Conservation (phyloP, 202 grass and related monocot genomes). For the Elaeis oleifera region DNA sequence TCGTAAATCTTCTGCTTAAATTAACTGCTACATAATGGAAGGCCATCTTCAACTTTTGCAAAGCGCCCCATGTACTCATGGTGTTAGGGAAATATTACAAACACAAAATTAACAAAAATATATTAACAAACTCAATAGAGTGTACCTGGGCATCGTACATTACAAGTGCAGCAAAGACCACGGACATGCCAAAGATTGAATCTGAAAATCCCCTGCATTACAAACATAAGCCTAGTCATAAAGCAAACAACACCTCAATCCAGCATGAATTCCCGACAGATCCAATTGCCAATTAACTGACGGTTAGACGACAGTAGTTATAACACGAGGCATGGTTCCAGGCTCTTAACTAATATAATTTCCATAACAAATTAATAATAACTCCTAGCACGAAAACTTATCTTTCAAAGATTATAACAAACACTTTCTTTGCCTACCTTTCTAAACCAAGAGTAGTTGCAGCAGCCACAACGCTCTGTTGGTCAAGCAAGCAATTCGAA, state of each 20-base stretch:
- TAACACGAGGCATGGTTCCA: background rate
- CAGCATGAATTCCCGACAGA: too few relatives aligned
- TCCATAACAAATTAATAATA: too few relatives aligned
- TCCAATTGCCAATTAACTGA: too few relatives aligned
- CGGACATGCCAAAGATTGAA: constrained; percentile 81
- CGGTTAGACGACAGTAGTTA: background rate
- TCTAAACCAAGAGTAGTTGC: constrained; percentile 64
- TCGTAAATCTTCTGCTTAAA: too few relatives aligned
- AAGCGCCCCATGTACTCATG: too few relatives aligned
- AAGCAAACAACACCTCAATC: too few relatives aligned
- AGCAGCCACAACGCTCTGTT: constrained; percentile 55
- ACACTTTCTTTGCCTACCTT: constrained; percentile 48
- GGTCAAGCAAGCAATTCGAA: constrained; percentile 19
- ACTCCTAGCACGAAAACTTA: too few relatives aligned
- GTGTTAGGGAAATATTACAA: too few relatives aligned
- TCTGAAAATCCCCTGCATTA: constrained; percentile 78
- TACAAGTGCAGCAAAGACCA: constrained; percentile 81
- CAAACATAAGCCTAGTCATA: constrained; percentile 29
- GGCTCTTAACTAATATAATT: too few relatives aligned
- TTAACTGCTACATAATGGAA: too few relatives aligned
- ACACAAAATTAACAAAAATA: background rate
- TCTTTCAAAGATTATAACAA: too few relatives aligned
- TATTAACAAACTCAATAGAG: background rate
- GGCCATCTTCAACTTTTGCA: too few relatives aligned
- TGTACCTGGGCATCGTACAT: constrained; percentile 96